These are phyloP conservation scores for Kazachstania bromeliacearum DNA, from an alignment of 805 yeast species.

Conservation along the genomic window DNA sequence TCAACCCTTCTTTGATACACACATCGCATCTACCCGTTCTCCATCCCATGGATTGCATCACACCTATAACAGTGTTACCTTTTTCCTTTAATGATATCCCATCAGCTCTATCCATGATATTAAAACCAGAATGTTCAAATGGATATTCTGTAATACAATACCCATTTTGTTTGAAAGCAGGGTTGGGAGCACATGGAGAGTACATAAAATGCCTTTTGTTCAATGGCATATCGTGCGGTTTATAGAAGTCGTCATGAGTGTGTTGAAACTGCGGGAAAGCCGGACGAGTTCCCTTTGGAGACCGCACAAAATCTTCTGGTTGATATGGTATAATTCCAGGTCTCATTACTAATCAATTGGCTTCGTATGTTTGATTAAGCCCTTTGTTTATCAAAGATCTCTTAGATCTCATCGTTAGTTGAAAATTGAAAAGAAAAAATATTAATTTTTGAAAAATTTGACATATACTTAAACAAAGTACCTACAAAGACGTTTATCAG, in stretches of 20 bases:
- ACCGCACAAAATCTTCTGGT: constrained; percentile 20
- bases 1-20: constrained; percentile 65
- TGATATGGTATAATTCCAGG: constrained; percentile 24
- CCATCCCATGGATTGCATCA: constrained; percentile 68
- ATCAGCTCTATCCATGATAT: constrained; percentile 49
- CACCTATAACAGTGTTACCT: constrained; percentile 27
- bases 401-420: background rate
- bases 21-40: constrained; percentile 66
- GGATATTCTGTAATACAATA: constrained; percentile 68
- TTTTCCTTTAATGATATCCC: constrained; percentile 39
- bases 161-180: constrained; percentile 43
- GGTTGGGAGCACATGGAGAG: constrained; percentile 66
- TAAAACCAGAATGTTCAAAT: constrained; percentile 35
- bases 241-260: constrained; percentile 13
- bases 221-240: constrained; percentile 66
- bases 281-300: constrained; percentile 14
- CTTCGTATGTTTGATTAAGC: background rate
- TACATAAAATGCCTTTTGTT: constrained; percentile 78
- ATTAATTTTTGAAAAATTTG: no score
- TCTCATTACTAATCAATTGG: no score
- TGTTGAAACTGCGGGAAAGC: constrained; percentile 16
- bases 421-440: no score
- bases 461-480: background rate
- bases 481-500: no score
- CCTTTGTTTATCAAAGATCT: background rate